Evolutionary conservation across 2,329 filamentous ascomycete species (phyloP).

Genomic region (Fusarium sp.): DNA sequence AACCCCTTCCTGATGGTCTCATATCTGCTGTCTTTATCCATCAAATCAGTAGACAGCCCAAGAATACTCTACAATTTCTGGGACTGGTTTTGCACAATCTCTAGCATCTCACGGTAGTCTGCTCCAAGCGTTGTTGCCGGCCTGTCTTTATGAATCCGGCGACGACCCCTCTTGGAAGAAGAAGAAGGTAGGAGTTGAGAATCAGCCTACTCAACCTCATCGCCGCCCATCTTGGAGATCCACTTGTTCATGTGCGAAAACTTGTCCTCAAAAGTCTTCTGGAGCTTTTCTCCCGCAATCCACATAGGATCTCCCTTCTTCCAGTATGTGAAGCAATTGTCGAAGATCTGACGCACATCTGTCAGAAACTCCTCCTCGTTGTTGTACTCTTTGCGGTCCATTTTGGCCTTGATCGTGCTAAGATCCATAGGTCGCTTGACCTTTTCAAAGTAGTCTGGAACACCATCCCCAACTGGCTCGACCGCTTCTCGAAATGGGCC

Average conservation of each 20-base stretch:
- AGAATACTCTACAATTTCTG: slow-evolving; percentile 12
- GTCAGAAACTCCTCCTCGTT: slow-evolving; percentile 65
- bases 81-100: background rate
- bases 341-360: slow-evolving; percentile 72
- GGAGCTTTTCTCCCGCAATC: slow-evolving; percentile 66
- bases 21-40: slow-evolving; percentile 1
- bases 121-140: background rate
- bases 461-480: slow-evolving; percentile 66
- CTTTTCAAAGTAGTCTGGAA: slow-evolving; percentile 72
- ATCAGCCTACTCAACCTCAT: slow-evolving; percentile 49
- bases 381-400: slow-evolving; percentile 66
- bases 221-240: slow-evolving; percentile 65
- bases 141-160: background rate
- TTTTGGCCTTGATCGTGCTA: slow-evolving; percentile 69
- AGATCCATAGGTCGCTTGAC: slow-evolving; percentile 73
- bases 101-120: background rate
- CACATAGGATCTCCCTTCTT: slow-evolving; percentile 67
- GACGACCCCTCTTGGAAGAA: background rate
- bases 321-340: slow-evolving; percentile 75
- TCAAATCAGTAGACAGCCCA: background rate
- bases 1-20: slow-evolving; percentile 3
- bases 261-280: slow-evolving; percentile 70
- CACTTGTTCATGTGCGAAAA: slow-evolving; percentile 70
- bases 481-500: slow-evolving; percentile 72
- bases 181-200: background rate